Evolutionary conservation across 176 grass and related monocot species (phyloP), one percentile per base, ranked within the genome.

Genomic region (Alopecurus myosuroides): DNA sequence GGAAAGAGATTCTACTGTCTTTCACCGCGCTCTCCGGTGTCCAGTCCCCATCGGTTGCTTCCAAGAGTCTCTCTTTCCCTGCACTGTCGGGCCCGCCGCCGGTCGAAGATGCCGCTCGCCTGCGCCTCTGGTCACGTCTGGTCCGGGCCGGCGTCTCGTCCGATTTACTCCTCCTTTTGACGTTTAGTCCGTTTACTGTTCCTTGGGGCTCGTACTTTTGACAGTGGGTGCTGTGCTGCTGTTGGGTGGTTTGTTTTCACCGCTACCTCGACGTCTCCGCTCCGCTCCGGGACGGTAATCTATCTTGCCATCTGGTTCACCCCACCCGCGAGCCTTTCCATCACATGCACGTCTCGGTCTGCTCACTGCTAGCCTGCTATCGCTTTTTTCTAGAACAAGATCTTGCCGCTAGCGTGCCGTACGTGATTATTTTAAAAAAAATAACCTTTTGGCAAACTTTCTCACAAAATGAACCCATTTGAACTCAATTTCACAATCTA

Each of bases 271-370:
- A 11, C 70, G 6, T 46, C 58, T 23, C n/a, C n/a, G n/a, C n/a
- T n/a, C n/a, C n/a, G n/a, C n/a, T n/a, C 39, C 74, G 17, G 23
- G 25, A 35, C 7, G 55, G 53, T 84, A 64, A 74, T 80, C 69
- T 50, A 70, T 67, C 69, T 83, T 49, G 69, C 70, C 50, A 14
- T 30, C 29, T 20, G 69, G 48, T 48, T 80, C 10, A 29, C 36
- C 42, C 79, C 11, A 84, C 42, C 79, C 11, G 80, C n/a, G 20
- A 12, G 11, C n/a, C 48, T 70, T 88, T 50, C 48, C n/a, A 76
- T 89, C 87, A 69, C 87, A 44, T 76, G 82, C 70, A 85, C 25
- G 77, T 25, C 34, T 70, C 10, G 79, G 67, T 39, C 57, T 42
- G 69, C 48, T n/a, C n/a, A n/a, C n/a, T n/a, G n/a, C n/a, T n/a